A percentile compares a stretch with the other conserved stretches of the same genome.
Evolutionary conservation across 2,329 filamentous ascomycete species (phyloP).

Genomic region (Triangularia setosa): DNA sequence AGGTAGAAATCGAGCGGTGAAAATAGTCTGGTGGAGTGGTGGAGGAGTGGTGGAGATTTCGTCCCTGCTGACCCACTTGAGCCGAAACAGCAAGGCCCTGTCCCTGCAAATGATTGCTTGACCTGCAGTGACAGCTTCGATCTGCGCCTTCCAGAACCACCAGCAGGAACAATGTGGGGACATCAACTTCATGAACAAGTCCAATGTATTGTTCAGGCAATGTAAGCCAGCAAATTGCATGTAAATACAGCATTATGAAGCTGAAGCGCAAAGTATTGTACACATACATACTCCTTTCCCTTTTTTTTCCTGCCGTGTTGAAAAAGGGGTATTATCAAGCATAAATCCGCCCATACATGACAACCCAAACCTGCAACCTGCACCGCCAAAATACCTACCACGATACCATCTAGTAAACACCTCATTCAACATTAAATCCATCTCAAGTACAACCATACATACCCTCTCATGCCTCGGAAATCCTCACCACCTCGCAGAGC

Average conservation of each 20-base stretch:
- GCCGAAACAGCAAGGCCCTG: neutral
- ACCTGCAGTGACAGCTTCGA: neutral
- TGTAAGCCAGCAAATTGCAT: too few species aligned
- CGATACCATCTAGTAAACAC: neutral
- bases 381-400: neutral
- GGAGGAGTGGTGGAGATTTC: neutral
- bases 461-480: neutral
- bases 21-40: neutral
- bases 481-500: constrained; percentile 40
- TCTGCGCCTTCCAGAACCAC: neutral
- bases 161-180: neutral
- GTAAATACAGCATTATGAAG: neutral
- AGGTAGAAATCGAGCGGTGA: constrained; percentile 7
- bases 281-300: neutral
- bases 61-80: neutral
- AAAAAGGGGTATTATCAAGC: neutral
- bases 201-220: too few species aligned
- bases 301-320: neutral
- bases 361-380: neutral
- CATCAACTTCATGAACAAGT: neutral
- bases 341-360: neutral
- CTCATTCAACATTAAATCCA: neutral
- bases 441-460: neutral
- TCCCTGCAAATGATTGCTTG: neutral
- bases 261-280: neutral